A percentile compares a stretch with the other conserved stretches of the same genome.
phyloP scores from a whole-genome alignment of 768 basidiomycete species.

The Dictyophora rubrovolvata region DNA sequence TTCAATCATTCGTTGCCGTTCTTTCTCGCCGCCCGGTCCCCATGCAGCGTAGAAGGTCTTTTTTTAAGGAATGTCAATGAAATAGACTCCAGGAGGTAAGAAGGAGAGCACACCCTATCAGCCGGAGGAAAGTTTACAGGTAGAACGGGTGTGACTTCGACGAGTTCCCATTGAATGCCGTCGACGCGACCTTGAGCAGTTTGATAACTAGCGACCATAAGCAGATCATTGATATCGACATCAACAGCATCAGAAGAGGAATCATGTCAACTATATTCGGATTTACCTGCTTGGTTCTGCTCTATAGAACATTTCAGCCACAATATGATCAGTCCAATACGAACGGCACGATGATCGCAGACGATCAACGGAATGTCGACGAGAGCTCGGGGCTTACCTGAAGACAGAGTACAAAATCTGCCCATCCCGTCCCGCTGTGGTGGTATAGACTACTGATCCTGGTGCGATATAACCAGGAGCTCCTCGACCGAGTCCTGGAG shows the following conservation, averaged over 20 bases:
- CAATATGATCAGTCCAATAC: neutral
- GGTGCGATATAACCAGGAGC: constrained; percentile 38
- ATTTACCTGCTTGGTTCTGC: constrained; percentile 65
- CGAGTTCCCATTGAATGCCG: constrained; percentile 59
- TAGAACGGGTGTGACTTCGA: constrained; percentile 53
- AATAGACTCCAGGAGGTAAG: neutral
- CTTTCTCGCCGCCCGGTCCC: constrained; percentile 20
- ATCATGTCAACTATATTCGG: neutral
- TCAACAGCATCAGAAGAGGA: neutral
- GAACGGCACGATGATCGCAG: neutral
- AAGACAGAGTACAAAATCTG: constrained; percentile 59
- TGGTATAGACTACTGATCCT: constrained; percentile 68
- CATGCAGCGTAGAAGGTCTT: constrained; percentile 55
- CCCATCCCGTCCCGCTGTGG: constrained; percentile 52
- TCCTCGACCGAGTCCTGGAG: neutral
- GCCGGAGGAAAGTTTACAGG: constrained; percentile 55
- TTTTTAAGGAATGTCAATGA: neutral
- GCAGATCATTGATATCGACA: no score
- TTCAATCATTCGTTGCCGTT: constrained; percentile 1
- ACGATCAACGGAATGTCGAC: neutral
- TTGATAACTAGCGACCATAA: constrained; percentile 45
- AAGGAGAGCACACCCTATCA: constrained; percentile 31
- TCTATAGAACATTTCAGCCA: constrained; percentile 24
- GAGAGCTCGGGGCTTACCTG: constrained; percentile 38
- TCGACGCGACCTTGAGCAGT: constrained; percentile 56